phyloP scores from a whole-genome alignment of 2,329 filamentous ascomycete species.

The Aspergillus eucalypticola region DNA sequence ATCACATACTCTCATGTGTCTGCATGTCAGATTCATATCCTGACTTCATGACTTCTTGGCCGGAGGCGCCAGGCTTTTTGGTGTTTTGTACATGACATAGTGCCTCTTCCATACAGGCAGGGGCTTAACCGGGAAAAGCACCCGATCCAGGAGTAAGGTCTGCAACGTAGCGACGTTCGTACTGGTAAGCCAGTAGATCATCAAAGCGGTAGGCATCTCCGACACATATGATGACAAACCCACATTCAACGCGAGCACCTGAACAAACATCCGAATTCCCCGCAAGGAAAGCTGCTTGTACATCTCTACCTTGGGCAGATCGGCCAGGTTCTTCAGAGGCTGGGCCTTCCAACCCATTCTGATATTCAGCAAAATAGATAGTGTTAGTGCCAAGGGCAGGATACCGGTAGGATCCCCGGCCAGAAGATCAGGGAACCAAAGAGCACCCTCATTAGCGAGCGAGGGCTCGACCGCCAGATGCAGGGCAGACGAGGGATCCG shows the following conservation, averaged over 20 bases:
- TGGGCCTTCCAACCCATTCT: constrained; percentile 31
- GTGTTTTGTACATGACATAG: constrained; percentile 30
- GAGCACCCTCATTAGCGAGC: constrained; percentile 57
- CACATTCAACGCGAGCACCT: constrained; percentile 43
- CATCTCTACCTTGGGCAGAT: constrained; percentile 31
- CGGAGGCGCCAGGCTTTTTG: not conserved
- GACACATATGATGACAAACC: constrained; percentile 33
- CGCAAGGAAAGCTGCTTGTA: constrained; percentile 24
- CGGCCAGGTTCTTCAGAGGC: constrained; percentile 23
- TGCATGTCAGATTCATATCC: not conserved
- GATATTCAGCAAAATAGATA: constrained; percentile 53
- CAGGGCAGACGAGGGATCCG: constrained; percentile 21
- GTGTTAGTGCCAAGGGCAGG: constrained; percentile 53
- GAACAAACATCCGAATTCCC: constrained; percentile 33
- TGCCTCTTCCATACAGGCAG: constrained; percentile 34
- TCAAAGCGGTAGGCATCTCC: constrained; percentile 47
- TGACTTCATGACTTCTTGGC: not conserved
- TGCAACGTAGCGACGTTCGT: constrained; percentile 46
- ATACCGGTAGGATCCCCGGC: constrained; percentile 53
- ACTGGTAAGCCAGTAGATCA: constrained; percentile 55
- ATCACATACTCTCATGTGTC: not conserved
- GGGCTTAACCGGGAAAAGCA: constrained; percentile 39
- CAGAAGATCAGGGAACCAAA: constrained; percentile 63
- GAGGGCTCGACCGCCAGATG: constrained; percentile 47
- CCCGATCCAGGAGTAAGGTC: constrained; percentile 39